These are phyloP conservation scores for Paracorniculantispora psalliotae DNA, from an alignment of 2,329 filamentous ascomycete genomes.

Conservation along the genomic window DNA sequence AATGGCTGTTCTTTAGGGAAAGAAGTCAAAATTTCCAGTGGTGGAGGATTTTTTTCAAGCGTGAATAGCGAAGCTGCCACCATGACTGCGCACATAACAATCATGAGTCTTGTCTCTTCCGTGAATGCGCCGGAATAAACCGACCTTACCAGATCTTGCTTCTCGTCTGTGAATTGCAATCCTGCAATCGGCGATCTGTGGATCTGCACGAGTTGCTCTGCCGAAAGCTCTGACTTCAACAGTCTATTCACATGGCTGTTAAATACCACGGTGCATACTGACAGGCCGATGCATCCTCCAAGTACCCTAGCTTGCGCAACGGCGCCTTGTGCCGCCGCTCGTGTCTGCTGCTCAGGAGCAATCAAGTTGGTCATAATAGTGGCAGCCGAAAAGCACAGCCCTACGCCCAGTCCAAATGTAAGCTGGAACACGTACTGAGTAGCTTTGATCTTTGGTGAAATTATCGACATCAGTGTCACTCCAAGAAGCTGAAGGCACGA, in stretches of 20 bases:
- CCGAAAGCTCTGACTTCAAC: constrained; percentile 32
- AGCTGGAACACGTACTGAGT: constrained; percentile 51
- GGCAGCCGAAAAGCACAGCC: constrained; percentile 51
- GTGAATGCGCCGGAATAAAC: constrained; percentile 44
- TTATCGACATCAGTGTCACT: constrained; percentile 44
- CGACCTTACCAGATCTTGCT: constrained; percentile 31
- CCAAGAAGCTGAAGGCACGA: constrained; percentile 49
- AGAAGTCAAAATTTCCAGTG: constrained; percentile 28
- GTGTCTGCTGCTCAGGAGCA: constrained; percentile 39
- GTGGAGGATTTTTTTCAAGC: constrained; percentile 37
- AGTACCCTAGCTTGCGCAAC: constrained; percentile 56
- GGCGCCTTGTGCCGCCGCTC: constrained; percentile 55
- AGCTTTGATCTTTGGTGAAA: constrained; percentile 29
- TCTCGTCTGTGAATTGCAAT: constrained; percentile 28
- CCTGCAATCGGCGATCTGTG: constrained; percentile 40
- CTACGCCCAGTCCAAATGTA: constrained; percentile 55
- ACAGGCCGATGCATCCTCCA: constrained; percentile 55
- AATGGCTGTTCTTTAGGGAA: constrained; percentile 24
- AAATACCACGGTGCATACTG: constrained; percentile 55
- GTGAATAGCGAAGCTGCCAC: constrained; percentile 40
- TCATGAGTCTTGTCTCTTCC: constrained; percentile 42
- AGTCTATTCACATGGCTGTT: constrained; percentile 38
- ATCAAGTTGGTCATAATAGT: constrained; percentile 55
- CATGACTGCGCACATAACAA: constrained; percentile 38
- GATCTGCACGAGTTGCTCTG: constrained; percentile 35